A percentile compares a stretch with the other conserved stretches of the same genome.
Evolutionary conservation across 176 grass and related monocot genomes (phyloP).

Genomic region (Bothriochloa decipiens): DNA sequence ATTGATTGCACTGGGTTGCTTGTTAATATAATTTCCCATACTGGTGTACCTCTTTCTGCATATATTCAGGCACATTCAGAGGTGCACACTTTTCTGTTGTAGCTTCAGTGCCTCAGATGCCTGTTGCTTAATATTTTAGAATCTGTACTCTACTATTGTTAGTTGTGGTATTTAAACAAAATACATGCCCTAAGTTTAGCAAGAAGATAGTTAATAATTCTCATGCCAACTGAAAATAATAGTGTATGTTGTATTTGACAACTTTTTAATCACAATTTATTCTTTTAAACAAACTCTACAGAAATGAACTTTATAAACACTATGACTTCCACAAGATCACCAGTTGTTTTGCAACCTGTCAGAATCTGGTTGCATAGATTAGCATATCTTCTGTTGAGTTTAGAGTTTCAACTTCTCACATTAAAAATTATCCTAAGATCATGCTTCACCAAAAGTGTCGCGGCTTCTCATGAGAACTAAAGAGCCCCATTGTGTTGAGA

Average conservation of each 20-base stretch:
- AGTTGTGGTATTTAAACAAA: not conserved
- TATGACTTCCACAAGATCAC: not conserved
- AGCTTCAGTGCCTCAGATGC: no score
- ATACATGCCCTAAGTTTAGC: not conserved
- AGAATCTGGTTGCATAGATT: not conserved
- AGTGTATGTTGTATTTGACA: not conserved
- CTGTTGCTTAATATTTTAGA: no score
- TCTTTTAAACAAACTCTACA: not conserved
- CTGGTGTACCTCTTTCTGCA: no score
- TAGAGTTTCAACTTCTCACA: no score
- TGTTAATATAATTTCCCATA: no score
- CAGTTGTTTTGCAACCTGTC: not conserved
- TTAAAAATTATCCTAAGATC: no score
- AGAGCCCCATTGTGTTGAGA: not conserved
- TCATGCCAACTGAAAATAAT: not conserved
- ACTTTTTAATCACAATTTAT: not conserved
- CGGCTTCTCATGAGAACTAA: not conserved
- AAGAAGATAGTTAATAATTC: not conserved
- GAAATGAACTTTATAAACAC: not conserved
- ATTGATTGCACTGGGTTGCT: no score
- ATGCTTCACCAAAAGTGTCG: no score
- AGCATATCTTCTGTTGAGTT: not conserved
- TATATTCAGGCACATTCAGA: no score
- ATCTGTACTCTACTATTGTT: no score
- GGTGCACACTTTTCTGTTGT: no score